Evolutionary conservation across 202 grass and related monocot genomes (phyloP).

Genomic region (Panicum virgatum): DNA sequence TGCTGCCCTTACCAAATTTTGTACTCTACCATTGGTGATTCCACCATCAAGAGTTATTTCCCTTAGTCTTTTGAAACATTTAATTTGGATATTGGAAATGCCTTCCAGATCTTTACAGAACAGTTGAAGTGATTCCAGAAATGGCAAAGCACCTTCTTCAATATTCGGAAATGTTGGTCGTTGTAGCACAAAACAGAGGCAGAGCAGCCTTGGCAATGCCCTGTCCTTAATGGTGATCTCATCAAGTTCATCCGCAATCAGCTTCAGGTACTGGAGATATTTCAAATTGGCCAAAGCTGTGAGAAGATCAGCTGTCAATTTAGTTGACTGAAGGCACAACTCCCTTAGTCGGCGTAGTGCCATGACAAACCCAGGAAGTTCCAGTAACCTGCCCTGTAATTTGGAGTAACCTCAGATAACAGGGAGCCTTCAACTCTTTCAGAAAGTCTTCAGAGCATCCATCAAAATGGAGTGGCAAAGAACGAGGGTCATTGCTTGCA

Average conservation of each 20-base stretch:
- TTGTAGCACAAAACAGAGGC: neutral
- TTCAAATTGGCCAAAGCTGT: neutral
- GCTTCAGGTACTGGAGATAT: neutral
- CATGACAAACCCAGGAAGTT: neutral
- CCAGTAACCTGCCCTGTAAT: neutral
- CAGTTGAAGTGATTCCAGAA: neutral
- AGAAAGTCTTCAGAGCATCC: neutral
- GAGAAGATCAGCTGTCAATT: neutral
- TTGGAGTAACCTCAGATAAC: neutral
- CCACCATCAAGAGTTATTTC: neutral
- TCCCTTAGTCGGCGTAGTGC: neutral
- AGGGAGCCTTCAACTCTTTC: neutral
- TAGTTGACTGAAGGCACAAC: neutral
- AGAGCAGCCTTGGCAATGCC: neutral
- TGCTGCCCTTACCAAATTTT: neutral
- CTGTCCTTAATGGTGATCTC: neutral
- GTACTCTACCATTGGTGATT: neutral
- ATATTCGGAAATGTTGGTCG: neutral
- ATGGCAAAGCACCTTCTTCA: neutral
- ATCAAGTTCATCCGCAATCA: neutral
- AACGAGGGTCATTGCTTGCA: neutral
- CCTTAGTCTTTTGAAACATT: neutral
- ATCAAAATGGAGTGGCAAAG: neutral
- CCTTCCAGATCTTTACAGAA: neutral
- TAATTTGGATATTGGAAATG: neutral